A percentile compares a stretch with the other conserved stretches of the same genome.
Evolutionary conservation across 208 protist genomes (phyloP).

Genomic region (Acanthamoeba pearcei): DNA sequence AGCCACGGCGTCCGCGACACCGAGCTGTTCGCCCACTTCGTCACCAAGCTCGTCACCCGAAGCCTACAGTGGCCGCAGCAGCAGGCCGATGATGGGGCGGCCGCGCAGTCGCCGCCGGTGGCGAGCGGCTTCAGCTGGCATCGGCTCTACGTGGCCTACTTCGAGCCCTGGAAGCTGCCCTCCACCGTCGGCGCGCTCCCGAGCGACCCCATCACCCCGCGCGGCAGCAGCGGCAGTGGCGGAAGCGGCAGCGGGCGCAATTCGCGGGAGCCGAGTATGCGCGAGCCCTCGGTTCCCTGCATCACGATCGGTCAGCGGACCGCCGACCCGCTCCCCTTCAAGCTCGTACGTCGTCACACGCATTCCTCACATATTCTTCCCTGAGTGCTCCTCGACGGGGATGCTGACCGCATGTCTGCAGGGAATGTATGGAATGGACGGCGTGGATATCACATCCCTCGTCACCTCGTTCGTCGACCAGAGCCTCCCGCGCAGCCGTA

Average conservation of each 20-base stretch:
- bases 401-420: background rate
- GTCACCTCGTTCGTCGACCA: conserved; percentile 3
- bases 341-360: background rate
- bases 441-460: conserved; percentile 4
- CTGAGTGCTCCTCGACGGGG: too few relatives aligned
- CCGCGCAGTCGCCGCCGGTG: background rate
- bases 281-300: background rate
- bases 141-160: conserved; percentile 42
- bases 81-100: background rate
- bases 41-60: background rate
- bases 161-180: conserved; percentile 52
- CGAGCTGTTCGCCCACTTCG: conserved; percentile 45
- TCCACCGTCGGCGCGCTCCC: background rate
- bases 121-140: conserved; percentile 17
- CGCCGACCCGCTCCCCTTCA: conserved; percentile 22
- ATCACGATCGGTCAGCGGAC: conserved; percentile 52
- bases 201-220: background rate
- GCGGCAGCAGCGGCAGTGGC: background rate
- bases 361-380: too few relatives aligned
- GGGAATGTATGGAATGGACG: conserved; percentile 65
- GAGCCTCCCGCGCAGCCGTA: conserved; percentile 48
- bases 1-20: background rate
- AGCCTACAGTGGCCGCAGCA: background rate
- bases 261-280: background rate
- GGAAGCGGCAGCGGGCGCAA: background rate